phyloP scores from a whole-genome alignment of 805 yeast genomes.

The Geotrichum ghanense region DNA sequence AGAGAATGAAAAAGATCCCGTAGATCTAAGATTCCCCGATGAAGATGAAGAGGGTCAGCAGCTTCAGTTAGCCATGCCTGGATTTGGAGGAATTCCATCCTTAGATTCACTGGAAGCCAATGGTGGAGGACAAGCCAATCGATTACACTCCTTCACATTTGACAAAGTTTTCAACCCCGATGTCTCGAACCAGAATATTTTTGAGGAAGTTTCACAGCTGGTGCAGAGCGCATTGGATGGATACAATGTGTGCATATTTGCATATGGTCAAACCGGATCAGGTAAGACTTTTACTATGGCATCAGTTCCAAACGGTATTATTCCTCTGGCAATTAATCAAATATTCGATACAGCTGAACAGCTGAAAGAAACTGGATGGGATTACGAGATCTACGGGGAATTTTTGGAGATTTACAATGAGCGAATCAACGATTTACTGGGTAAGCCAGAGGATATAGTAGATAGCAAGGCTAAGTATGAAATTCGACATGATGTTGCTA shows the following conservation, averaged over 20 bases:
- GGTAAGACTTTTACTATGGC: conserved; percentile 95
- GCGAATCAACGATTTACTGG: conserved; percentile 55
- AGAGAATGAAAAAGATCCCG: conserved; percentile 16
- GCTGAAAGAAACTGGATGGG: conserved; percentile 49
- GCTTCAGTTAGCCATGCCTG: conserved; percentile 16
- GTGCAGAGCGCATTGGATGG: conserved; percentile 85
- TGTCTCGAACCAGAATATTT: conserved; percentile 50
- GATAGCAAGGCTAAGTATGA: conserved; percentile 37
- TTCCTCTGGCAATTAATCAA: conserved; percentile 61
- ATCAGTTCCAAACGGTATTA: conserved; percentile 65
- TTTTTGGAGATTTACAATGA: conserved; percentile 89
- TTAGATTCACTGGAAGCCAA: conserved; percentile 5
- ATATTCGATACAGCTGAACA: conserved; percentile 48
- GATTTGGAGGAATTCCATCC: conserved; percentile 11
- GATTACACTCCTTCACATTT: conserved; percentile 43
- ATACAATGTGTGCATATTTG: conserved; percentile 82
- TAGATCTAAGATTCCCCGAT: conserved; percentile 27
- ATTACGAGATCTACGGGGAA: conserved; percentile 52
- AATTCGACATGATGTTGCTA: conserved; percentile 54
- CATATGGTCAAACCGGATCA: conserved; percentile 95
- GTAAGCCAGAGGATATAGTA: conserved; percentile 16
- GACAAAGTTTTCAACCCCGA: conserved; percentile 61
- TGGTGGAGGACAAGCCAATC: conserved; percentile 15
- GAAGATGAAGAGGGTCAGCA: conserved; percentile 16
- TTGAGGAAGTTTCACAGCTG: conserved; percentile 75